phyloP scores from a whole-genome alignment of 2,329 filamentous ascomycete genomes.

The Trichoderma sp. region DNA sequence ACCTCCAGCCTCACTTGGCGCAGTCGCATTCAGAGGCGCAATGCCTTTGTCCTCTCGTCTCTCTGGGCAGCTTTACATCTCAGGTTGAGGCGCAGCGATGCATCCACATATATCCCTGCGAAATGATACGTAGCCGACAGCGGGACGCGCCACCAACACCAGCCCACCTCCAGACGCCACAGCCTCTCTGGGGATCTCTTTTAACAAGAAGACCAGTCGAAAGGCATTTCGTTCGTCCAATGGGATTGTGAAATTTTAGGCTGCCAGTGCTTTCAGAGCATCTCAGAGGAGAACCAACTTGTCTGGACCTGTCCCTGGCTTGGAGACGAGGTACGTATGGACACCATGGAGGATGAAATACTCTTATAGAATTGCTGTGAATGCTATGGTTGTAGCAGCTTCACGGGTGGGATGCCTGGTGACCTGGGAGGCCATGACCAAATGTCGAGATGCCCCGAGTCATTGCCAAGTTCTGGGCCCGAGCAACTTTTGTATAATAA shows the following conservation, averaged over 20 bases:
- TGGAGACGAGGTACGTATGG: not conserved
- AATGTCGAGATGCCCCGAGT: not conserved
- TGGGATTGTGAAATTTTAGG: not conserved
- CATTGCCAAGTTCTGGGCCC: not conserved
- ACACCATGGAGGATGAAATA: not conserved
- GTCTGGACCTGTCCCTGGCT: not conserved
- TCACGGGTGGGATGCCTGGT: not conserved
- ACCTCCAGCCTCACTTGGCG: not conserved
- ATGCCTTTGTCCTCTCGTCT: not conserved
- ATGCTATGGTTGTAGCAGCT: not conserved
- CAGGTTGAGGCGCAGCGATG: not conserved
- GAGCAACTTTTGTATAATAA: not conserved
- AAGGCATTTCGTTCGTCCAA: not conserved
- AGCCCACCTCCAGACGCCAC: not conserved
- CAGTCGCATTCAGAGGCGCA: not conserved
- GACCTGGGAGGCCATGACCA: not conserved
- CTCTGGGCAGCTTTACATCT: not conserved
- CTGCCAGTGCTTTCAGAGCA: not conserved
- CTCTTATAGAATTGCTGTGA: not conserved
- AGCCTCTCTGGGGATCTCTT: not conserved
- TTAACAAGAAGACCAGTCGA: not conserved
- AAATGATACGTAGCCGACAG: not conserved
- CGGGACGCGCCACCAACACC: not conserved
- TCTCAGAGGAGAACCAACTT: not conserved
- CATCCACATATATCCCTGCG: not conserved